These are phyloP conservation scores for Plasmodium malariae DNA, from an alignment of 169 alveolate species.

Conservation along the genomic window DNA sequence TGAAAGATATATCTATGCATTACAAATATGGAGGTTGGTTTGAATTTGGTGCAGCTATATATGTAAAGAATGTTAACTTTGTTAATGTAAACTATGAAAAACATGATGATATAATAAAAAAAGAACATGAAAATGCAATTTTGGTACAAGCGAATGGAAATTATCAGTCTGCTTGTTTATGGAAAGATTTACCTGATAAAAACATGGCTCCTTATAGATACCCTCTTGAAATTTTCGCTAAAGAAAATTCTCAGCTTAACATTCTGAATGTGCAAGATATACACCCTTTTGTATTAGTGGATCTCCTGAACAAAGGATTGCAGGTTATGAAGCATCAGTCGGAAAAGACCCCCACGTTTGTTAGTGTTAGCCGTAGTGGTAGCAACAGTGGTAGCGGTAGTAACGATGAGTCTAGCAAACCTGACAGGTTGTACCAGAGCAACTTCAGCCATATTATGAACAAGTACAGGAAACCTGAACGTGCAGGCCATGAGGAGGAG, in stretches of 20 bases:
- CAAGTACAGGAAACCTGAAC: too few species aligned
- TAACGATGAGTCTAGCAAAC: background rate
- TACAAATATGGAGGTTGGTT: slow-evolving; percentile 76
- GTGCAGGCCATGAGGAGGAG: too few species aligned
- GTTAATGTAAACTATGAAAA: slow-evolving; percentile 19
- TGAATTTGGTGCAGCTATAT: slow-evolving; percentile 61
- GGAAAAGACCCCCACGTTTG: background rate
- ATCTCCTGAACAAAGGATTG: slow-evolving; percentile 44
- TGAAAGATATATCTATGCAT: slow-evolving; percentile 46
- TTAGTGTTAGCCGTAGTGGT: background rate
- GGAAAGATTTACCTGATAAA: slow-evolving; percentile 65
- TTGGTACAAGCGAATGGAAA: slow-evolving; percentile 49
- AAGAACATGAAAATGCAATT: slow-evolving; percentile 35
- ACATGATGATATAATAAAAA: slow-evolving; percentile 34
- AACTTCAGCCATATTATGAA: too few species aligned
- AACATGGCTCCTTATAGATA: slow-evolving; percentile 44
- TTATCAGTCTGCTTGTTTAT: slow-evolving; percentile 26
- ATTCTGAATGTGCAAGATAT: slow-evolving; percentile 23
- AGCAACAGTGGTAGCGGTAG: background rate
- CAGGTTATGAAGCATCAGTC: slow-evolving; percentile 10
- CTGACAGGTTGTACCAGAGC: background rate
- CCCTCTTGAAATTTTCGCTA: slow-evolving; percentile 30
- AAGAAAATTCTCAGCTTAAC: slow-evolving; percentile 55
- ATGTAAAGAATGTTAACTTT: slow-evolving; percentile 27
- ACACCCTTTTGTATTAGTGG: slow-evolving; percentile 43